Percentiles rank a stretch among this genome's conserved stretches.
These are phyloP conservation scores for Apiospora marii DNA, from an alignment of 2,329 filamentous ascomycete genomes.

Conservation along the genomic window DNA sequence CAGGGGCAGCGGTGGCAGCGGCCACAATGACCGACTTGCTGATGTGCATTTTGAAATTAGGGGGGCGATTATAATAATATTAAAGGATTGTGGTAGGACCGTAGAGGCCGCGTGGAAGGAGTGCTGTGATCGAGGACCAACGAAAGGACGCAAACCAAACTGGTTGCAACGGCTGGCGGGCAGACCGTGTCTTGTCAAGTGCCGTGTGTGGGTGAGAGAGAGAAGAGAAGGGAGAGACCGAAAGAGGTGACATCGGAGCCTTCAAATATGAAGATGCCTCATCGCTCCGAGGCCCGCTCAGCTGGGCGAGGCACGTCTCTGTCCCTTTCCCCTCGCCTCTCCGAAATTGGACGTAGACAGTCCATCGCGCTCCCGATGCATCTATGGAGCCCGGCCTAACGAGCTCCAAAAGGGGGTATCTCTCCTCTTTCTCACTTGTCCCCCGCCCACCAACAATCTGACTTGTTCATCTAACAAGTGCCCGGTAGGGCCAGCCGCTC, in stretches of 20 bases:
- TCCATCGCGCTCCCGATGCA: not conserved
- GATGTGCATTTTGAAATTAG: slow-evolving; percentile 35
- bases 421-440: not conserved
- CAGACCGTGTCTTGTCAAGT: slow-evolving; percentile 36
- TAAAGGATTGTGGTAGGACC: slow-evolving; percentile 23
- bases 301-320: not conserved
- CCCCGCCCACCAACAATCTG: not conserved
- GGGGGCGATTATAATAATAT: slow-evolving; percentile 24
- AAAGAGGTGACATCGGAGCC: slow-evolving; percentile 19
- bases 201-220: slow-evolving; percentile 19
- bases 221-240: slow-evolving; percentile 27
- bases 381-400: not conserved
- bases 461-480: not conserved
- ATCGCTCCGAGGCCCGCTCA: not conserved
- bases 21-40: slow-evolving; percentile 33
- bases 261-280: slow-evolving; percentile 27
- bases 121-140: slow-evolving; percentile 36
- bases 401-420: not conserved
- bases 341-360: not conserved
- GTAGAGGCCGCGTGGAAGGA: slow-evolving; percentile 31
- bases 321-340: not conserved
- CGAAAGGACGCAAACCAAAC: slow-evolving; percentile 41
- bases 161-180: slow-evolving; percentile 37
- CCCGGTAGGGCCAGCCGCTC: slow-evolving; percentile 9
- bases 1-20: slow-evolving; percentile 34